Evolutionary conservation across 2,329 filamentous ascomycete genomes (phyloP).

Genomic region (Domatiomyces globalis): DNA sequence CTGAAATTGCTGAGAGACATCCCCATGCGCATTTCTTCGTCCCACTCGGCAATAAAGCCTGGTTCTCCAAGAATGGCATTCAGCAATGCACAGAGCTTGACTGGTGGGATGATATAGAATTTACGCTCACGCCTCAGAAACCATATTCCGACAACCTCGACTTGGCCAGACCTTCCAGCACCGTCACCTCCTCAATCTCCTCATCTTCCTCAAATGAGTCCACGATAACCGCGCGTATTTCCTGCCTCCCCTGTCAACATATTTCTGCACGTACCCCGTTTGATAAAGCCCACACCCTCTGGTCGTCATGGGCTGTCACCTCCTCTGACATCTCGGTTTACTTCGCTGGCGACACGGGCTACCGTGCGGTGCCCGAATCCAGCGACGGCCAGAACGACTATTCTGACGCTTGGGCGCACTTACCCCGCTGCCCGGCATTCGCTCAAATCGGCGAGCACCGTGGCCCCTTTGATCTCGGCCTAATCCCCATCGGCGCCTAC

Average conservation of each 20-base stretch:
- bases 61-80: constrained; percentile 62
- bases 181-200: constrained; percentile 20
- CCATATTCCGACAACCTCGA: constrained; percentile 8
- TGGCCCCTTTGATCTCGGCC: constrained; percentile 77
- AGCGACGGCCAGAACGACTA: constrained; percentile 57
- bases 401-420: constrained; percentile 46
- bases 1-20: constrained; percentile 54
- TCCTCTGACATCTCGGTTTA: constrained; percentile 36
- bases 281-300: constrained; percentile 64
- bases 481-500: constrained; percentile 91
- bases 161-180: constrained; percentile 7
- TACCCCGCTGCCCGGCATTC: constrained; percentile 69
- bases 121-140: constrained; percentile 42
- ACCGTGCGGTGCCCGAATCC: constrained; percentile 58
- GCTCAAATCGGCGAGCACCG: constrained; percentile 63
- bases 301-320: constrained; percentile 72
- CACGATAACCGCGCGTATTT: constrained; percentile 56
- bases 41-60: constrained; percentile 64
- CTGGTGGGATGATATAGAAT: constrained; percentile 78
- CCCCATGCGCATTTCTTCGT: constrained; percentile 80
- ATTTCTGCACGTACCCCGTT: constrained; percentile 53
- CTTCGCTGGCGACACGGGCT: constrained; percentile 57
- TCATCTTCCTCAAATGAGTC: constrained; percentile 18
- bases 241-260: constrained; percentile 76
- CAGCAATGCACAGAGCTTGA: constrained; percentile 74